Conservation (phyloP, 176 grass and related monocot species). For the Guadua angustifolia region DNA sequence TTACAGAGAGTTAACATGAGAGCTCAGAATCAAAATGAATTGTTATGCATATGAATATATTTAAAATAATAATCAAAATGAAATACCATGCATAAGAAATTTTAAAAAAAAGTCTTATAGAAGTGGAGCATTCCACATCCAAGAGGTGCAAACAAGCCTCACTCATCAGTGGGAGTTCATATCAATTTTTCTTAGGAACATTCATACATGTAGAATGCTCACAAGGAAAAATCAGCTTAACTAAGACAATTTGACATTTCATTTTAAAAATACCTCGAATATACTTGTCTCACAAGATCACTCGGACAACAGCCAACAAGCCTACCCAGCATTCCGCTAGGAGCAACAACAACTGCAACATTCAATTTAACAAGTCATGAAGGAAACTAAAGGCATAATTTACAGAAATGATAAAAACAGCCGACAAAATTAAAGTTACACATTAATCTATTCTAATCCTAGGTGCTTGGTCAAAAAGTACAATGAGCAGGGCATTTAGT, state of each 20-base stretch:
- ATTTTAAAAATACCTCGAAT: conserved; percentile 67
- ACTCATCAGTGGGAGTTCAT: conserved; percentile 26
- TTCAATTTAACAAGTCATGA: conserved; percentile 45
- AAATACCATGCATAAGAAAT: conserved; percentile 30
- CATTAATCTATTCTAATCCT: conserved; percentile 4
- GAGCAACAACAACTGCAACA: conserved; percentile 92
- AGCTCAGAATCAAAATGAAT: conserved; percentile 5
- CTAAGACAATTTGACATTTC: not conserved
- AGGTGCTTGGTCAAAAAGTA: not conserved
- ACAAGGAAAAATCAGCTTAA: conserved; percentile 16
- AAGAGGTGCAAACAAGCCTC: conserved; percentile 13
- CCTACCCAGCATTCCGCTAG: conserved; percentile 95
- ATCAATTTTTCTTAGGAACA: conserved; percentile 26
- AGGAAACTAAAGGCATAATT: conserved; percentile 26
- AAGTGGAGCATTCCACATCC: not conserved
- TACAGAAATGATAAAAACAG: conserved; percentile 24
- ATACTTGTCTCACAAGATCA: conserved; percentile 98
- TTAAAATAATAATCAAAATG: conserved; percentile 31
- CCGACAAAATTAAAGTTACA: conserved; percentile 27
- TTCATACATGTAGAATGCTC: conserved; percentile 6
- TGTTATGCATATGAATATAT: not conserved
- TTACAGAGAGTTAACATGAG: conserved; percentile 54
- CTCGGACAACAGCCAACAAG: conserved; percentile 93
- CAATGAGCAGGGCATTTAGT: not conserved
- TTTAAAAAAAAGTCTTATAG: not conserved